Evolutionary conservation across 352 stramenopile genomes (phyloP), one percentile per base, ranked within the genome.

Genomic region (Globisporangium cystogenes): DNA sequence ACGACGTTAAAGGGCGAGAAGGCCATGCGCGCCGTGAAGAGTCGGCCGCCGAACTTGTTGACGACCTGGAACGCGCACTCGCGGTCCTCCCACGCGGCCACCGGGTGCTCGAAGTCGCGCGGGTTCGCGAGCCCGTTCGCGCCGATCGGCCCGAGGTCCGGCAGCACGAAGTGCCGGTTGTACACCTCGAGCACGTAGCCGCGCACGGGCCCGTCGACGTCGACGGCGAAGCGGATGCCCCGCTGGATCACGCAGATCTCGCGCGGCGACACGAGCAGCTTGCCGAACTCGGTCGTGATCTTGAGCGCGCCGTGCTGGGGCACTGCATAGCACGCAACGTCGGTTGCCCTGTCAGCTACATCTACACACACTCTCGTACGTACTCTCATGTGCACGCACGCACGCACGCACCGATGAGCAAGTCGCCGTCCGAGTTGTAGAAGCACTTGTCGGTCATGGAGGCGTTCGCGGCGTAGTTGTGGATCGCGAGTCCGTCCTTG

Each of bases 1-100:
- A 99, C 95, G 3, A 99, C 96, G 59, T 98, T 97, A 66, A 97
- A 98, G 3, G 96, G 96, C 18, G 88, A 98, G 50, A 97, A 93
- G 11, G 58, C 48, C 65, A 90, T 89, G 18, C 59, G 52, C 26
- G 87, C 79, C 20, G 74, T 80, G 66, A 98, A 99, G 27, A 98
- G 59, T 45, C 90, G 59, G 7, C 90, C 86, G 21, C 86, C 86
- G 74, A 97, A 98, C 67, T 89, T 93, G 71, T 87, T 90, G 42
- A 89, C 56, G 7, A 91, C 75, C 41, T 72, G 44, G 46, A 79
- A 93, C 15, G 84, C 70, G 31, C 70, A 77, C 21, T 96, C 86
- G 31, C 81, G 76, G 57, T 98, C 83, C 47, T 97, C 90, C 62
- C 87, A 98, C 35, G 62, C 78, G 24, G 95, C 96, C 8, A 82